Conservation (phyloP, 306 rosid genomes). For the Pyrus bretschneideri region DNA sequence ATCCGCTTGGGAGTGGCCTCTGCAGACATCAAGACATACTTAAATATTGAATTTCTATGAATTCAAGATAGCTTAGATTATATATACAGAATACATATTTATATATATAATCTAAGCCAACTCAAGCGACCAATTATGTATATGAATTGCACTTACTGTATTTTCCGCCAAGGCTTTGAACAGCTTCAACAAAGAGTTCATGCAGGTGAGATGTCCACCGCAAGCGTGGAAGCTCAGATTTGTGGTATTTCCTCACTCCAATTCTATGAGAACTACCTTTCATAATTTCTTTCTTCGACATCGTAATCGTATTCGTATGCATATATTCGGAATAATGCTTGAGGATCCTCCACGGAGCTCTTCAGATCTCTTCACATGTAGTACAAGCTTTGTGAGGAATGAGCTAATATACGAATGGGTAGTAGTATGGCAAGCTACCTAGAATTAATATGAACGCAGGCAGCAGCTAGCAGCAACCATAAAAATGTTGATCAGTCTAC, state of each 20-base stretch:
- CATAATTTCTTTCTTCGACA: not conserved
- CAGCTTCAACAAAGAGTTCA: conserved; percentile 28
- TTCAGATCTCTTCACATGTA: too few relatives aligned
- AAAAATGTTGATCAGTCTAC: not conserved
- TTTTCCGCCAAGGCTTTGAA: conserved; percentile 38
- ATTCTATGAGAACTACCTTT: conserved; percentile 5
- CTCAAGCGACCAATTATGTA: not conserved
- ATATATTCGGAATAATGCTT: not conserved
- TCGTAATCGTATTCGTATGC: not conserved
- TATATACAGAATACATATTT: not conserved
- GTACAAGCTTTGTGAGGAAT: not conserved
- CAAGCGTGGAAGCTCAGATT: conserved; percentile 41
- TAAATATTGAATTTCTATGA: not conserved
- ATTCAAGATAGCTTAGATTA: not conserved
- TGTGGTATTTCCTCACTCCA: conserved; percentile 31
- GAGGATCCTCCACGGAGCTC: not conserved
- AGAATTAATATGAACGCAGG: not conserved
- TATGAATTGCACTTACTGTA: conserved; percentile 17
- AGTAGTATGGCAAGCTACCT: not conserved
- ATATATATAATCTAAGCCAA: not conserved
- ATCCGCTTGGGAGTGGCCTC: conserved; percentile 74
- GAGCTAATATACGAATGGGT: not conserved
- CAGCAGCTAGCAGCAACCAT: not conserved
- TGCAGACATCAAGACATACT: conserved; percentile 20
- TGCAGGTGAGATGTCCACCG: conserved; percentile 45